Evolutionary conservation across 1,139 yeast genomes (phyloP).

Genomic region (Geotrichum klebahnii): DNA sequence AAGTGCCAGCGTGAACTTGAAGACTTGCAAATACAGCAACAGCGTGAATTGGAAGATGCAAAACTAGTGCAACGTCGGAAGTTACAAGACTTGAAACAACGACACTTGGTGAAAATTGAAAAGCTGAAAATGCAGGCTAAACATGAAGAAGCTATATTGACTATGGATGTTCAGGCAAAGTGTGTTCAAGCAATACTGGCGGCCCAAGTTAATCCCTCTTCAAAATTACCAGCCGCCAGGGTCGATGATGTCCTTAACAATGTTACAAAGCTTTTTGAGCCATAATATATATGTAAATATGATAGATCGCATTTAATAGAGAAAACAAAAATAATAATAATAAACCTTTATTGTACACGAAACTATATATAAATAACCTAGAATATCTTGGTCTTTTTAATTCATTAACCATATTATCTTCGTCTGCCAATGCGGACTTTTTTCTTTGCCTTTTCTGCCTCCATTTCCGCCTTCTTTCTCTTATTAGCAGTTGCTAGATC

Average conservation of each 20-base stretch:
- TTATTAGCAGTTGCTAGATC: slow-evolving; percentile 30
- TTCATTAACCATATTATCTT: slow-evolving; percentile 1
- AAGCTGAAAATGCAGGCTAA: slow-evolving; percentile 5
- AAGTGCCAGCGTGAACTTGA: slow-evolving; percentile 8
- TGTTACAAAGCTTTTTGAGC: background rate
- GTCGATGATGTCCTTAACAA: background rate
- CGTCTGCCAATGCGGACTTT: slow-evolving; percentile 17
- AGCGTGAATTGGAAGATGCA: slow-evolving; percentile 6
- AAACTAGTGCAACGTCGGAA: background rate
- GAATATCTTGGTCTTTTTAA: too few relatives aligned
- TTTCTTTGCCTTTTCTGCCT: slow-evolving; percentile 29
- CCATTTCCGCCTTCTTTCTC: slow-evolving; percentile 30
- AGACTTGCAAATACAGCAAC: slow-evolving; percentile 1
- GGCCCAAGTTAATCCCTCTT: background rate
- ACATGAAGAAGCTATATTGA: background rate
- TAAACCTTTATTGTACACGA: too few relatives aligned
- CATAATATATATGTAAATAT: too few relatives aligned
- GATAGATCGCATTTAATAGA: too few relatives aligned
- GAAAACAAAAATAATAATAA: too few relatives aligned
- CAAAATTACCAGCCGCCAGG: background rate
- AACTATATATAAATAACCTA: background rate
- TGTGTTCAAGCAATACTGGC: slow-evolving; percentile 9
- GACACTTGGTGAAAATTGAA: background rate
- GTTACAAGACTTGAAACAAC: background rate
- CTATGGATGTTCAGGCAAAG: slow-evolving; percentile 5